Conservation (phyloP, 2,329 filamentous ascomycete species). For the Phyllachora maydis region DNA sequence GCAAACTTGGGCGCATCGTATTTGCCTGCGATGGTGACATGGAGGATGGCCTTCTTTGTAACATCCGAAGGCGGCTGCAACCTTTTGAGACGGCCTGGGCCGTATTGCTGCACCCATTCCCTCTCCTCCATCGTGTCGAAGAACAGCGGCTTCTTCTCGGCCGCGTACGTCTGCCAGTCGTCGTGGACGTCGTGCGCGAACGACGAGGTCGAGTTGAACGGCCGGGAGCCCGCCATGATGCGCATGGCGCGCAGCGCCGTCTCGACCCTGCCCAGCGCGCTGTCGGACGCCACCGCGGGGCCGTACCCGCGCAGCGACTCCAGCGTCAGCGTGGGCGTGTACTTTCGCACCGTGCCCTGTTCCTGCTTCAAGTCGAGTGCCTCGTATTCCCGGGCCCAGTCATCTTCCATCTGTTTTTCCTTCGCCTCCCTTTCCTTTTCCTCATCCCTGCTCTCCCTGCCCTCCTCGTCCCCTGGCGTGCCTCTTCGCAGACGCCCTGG, state of each 20-base stretch:
- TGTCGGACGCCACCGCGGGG: slow-evolving; percentile 14
- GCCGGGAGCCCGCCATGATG: slow-evolving; percentile 14
- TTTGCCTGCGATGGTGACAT: slow-evolving; percentile 15
- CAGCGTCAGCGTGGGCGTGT: slow-evolving; percentile 12
- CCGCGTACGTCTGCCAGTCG: slow-evolving; percentile 6
- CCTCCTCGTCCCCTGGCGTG: neutral
- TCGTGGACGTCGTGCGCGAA: slow-evolving; percentile 9
- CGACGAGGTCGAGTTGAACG: slow-evolving; percentile 11
- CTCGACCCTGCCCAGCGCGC: slow-evolving; percentile 11
- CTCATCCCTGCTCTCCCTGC: neutral
- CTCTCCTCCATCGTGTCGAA: slow-evolving; percentile 14
- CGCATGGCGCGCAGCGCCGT: slow-evolving; percentile 16
- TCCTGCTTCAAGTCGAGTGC: slow-evolving; percentile 9
- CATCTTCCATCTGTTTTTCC: slow-evolving; percentile 3
- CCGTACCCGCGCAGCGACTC: slow-evolving; percentile 15
- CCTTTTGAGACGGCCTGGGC: slow-evolving; percentile 2
- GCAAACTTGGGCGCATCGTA: slow-evolving; percentile 13
- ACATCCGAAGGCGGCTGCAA: slow-evolving; percentile 6
- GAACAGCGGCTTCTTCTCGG: slow-evolving; percentile 13
- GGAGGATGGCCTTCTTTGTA: slow-evolving; percentile 13
- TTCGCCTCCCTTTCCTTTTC: slow-evolving; percentile 2
- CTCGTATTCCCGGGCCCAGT: slow-evolving; percentile 6
- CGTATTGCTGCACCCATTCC: slow-evolving; percentile 9
- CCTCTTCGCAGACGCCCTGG: neutral
- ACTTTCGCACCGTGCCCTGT: slow-evolving; percentile 10